Conservation (phyloP, 768 basidiomycete genomes). For the Boletus speciosus region DNA sequence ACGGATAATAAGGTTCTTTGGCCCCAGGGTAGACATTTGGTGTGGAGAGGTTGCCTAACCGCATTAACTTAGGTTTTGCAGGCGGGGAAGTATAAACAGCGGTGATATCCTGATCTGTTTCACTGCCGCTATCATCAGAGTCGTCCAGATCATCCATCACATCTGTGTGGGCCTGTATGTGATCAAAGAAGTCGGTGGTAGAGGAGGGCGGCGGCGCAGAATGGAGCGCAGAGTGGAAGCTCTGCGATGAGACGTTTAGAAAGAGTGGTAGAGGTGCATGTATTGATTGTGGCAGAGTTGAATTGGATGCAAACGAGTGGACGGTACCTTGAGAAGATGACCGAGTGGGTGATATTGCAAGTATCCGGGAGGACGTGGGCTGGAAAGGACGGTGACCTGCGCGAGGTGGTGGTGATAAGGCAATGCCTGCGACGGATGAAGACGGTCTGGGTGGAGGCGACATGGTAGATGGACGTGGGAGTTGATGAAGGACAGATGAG, state of each 20-base stretch:
- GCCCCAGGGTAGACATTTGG: constrained; percentile 52
- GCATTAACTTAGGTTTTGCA: constrained; percentile 49
- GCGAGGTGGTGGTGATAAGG: constrained; percentile 54
- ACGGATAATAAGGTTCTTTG: constrained; percentile 36
- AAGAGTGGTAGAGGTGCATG: constrained; percentile 28
- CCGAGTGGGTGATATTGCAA: constrained; percentile 17
- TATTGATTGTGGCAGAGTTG: constrained; percentile 21
- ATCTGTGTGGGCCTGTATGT: constrained; percentile 63
- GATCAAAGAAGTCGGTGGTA: constrained; percentile 72
- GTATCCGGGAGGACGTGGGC: constrained; percentile 14
- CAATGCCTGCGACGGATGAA: constrained; percentile 53
- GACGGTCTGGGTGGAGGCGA: constrained; percentile 64
- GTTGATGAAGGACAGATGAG: constrained; percentile 20
- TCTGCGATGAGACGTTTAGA: constrained; percentile 46
- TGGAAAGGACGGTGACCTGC: constrained; percentile 17
- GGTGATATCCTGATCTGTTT: constrained; percentile 37
- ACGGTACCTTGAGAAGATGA: constrained; percentile 30
- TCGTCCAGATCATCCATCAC: constrained; percentile 73
- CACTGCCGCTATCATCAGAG: constrained; percentile 43
- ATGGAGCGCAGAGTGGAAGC: constrained; percentile 44
- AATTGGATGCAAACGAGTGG: constrained; percentile 30
- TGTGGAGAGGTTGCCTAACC: constrained; percentile 65
- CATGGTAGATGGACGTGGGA: constrained; percentile 29
- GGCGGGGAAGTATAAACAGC: constrained; percentile 26
- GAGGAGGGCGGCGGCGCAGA: constrained; percentile 65